Evolutionary conservation across 352 stramenopile genomes (phyloP).

Genomic region (Phytophthora meadii): DNA sequence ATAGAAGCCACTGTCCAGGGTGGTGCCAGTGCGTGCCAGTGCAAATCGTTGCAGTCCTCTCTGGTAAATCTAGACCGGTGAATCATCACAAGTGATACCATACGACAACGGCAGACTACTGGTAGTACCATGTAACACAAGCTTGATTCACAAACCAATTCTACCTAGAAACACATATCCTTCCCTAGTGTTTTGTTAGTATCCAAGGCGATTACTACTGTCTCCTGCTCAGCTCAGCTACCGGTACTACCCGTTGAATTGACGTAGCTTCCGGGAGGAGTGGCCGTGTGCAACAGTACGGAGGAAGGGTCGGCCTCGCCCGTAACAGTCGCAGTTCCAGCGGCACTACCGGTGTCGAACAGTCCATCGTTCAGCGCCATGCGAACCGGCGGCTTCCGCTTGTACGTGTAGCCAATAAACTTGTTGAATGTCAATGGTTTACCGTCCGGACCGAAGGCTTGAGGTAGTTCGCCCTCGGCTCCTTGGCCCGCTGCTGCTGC

Average conservation of each 20-base stretch:
- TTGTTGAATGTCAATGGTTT: constrained; percentile 91
- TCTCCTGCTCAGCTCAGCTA: background rate
- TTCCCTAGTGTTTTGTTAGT: constrained; percentile 10
- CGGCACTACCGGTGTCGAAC: constrained; percentile 47
- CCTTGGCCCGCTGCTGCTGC: constrained; percentile 13
- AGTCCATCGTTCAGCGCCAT: constrained; percentile 80
- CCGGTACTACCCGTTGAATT: constrained; percentile 1
- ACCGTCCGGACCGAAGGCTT: constrained; percentile 68
- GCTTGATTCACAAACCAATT: constrained; percentile 2
- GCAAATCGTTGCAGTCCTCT: background rate
- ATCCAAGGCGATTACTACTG: constrained; percentile 16
- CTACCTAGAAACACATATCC: constrained; percentile 16
- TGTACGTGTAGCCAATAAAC: constrained; percentile 93
- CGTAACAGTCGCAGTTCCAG: background rate
- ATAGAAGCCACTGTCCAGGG: constrained; percentile 15
- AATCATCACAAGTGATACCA: too few relatives aligned
- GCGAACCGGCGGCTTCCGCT: constrained; percentile 86
- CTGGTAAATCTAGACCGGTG: constrained; percentile 5
- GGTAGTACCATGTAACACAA: too few relatives aligned
- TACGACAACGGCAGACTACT: too few relatives aligned
- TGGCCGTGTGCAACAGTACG: background rate
- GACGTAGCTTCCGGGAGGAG: constrained; percentile 10
- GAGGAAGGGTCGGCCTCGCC: constrained; percentile 1
- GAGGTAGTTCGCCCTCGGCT: constrained; percentile 35
- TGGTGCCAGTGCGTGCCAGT: constrained; percentile 8